These are phyloP conservation scores for Pyricularia sp. DNA, from an alignment of 2,329 filamentous ascomycete species.

Conservation along the genomic window DNA sequence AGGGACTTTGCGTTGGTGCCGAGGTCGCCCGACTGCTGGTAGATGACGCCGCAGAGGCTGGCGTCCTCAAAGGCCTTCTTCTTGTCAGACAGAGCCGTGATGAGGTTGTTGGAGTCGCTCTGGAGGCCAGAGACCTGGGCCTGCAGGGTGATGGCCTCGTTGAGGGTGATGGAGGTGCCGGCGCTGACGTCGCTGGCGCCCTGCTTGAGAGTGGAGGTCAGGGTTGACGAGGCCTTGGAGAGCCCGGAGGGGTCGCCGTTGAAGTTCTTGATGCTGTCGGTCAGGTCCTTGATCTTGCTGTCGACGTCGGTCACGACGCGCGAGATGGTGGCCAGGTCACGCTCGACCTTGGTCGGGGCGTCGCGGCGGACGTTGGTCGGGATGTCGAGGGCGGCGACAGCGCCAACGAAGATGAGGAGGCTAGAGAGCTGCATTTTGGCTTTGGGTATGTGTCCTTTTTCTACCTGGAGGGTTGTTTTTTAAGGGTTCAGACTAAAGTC, in stretches of 20 bases:
- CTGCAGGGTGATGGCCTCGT: slow-evolving; percentile 12
- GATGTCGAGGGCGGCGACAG: not conserved
- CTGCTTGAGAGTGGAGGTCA: not conserved
- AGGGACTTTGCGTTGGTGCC: slow-evolving; percentile 16
- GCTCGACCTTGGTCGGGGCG: not conserved
- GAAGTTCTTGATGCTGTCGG: not conserved
- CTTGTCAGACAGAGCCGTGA: slow-evolving; percentile 16
- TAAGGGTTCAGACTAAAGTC: not conserved
- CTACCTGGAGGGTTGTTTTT: not conserved
- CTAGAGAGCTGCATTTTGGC: not conserved
- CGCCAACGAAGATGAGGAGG: not conserved
- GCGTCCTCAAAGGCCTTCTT: slow-evolving; percentile 19
- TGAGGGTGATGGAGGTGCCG: slow-evolving; percentile 5
- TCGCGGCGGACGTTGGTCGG: not conserved
- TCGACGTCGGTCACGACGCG: slow-evolving; percentile 3
- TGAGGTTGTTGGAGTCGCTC: slow-evolving; percentile 15
- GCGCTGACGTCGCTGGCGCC: not conserved
- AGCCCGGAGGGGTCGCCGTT: slow-evolving; percentile 2
- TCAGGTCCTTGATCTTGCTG: slow-evolving; percentile 5
- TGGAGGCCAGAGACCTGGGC: slow-evolving; percentile 13
- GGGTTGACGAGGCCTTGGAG: not conserved
- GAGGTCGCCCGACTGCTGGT: slow-evolving; percentile 15
- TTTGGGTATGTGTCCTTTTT: not conserved
- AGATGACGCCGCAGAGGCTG: slow-evolving; percentile 17
- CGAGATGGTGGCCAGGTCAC: slow-evolving; percentile 3